phyloP scores from a whole-genome alignment of 2,329 filamentous ascomycete genomes.

The Trichoderma arundinaceum region DNA sequence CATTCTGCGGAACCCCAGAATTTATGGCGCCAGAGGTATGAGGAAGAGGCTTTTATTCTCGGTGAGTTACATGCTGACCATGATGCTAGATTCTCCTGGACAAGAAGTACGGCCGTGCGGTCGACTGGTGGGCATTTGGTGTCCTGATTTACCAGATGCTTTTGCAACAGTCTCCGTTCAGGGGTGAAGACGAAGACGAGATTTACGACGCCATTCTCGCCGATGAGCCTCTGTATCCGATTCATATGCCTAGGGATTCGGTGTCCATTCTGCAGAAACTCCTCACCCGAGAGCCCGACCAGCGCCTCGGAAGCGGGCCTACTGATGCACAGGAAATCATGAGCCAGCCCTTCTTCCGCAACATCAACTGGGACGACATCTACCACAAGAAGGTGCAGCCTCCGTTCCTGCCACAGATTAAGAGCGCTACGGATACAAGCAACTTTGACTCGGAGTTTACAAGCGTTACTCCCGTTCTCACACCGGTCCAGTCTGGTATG shows the following conservation, averaged over 20 bases:
- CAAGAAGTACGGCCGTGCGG: slow-evolving; percentile 96
- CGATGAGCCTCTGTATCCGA: slow-evolving; percentile 96
- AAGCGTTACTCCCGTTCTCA: slow-evolving; percentile 95
- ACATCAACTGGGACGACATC: slow-evolving; percentile 98
- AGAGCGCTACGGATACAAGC: slow-evolving; percentile 94
- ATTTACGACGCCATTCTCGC: slow-evolving; percentile 99
- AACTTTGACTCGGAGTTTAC: slow-evolving; percentile 99
- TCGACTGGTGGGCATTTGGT: slow-evolving; percentile 99
- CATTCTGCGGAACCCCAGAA: slow-evolving; percentile 98
- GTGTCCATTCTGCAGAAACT: slow-evolving; percentile 98
- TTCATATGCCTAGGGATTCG: slow-evolving; percentile 97
- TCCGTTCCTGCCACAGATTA: slow-evolving; percentile 89
- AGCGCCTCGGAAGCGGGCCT: slow-evolving; percentile 89
- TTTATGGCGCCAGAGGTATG: slow-evolving; percentile 98
- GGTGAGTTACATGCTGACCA: neutral
- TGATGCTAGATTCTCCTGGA: slow-evolving; percentile 80
- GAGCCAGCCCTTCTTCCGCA: slow-evolving; percentile 97
- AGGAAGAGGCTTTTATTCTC: slow-evolving; percentile 9
- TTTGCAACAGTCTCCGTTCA: slow-evolving; percentile 96
- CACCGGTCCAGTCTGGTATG: slow-evolving; percentile 95
- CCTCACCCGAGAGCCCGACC: slow-evolving; percentile 90
- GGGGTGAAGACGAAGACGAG: slow-evolving; percentile 97
- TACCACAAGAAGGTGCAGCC: slow-evolving; percentile 92
- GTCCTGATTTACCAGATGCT: slow-evolving; percentile 99
- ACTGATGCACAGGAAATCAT: slow-evolving; percentile 99